Percentiles rank a stretch among this genome's conserved stretches.
These are phyloP conservation scores for Talaromyces adpressus DNA, from an alignment of 495 filamentous ascomycete species.

Conservation along the genomic window DNA sequence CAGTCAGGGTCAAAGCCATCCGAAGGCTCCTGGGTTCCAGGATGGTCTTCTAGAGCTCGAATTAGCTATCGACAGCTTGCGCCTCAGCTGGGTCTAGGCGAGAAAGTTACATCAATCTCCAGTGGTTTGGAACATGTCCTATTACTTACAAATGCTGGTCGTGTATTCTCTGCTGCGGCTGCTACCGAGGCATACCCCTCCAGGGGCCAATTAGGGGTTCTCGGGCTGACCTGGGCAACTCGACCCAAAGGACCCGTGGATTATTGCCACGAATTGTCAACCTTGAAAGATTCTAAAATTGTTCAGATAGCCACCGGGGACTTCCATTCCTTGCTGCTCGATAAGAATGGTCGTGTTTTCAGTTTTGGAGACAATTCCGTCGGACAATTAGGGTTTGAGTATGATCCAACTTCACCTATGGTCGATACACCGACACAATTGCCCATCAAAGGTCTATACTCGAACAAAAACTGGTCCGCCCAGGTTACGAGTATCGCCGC, in stretches of 20 bases:
- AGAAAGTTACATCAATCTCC: conserved; percentile 65
- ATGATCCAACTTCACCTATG: conserved; percentile 48
- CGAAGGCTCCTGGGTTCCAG: conserved; percentile 69
- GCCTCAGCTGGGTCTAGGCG: conserved; percentile 63
- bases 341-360: conserved; percentile 70
- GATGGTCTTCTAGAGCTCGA: conserved; percentile 51
- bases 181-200: conserved; percentile 71
- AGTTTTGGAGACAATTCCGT: conserved; percentile 84
- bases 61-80: conserved; percentile 66
- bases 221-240: conserved; percentile 71
- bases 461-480: conserved; percentile 48
- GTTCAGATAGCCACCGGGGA: conserved; percentile 74
- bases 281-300: conserved; percentile 57
- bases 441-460: conserved; percentile 63
- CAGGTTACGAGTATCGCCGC: conserved; percentile 69
- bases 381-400: conserved; percentile 79
- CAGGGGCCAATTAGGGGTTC: conserved; percentile 80
- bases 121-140: conserved; percentile 80
- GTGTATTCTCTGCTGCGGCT: conserved; percentile 78
- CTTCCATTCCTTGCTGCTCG: conserved; percentile 74
- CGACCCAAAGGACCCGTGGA: conserved; percentile 75
- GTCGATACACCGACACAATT: conserved; percentile 64
- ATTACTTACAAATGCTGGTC: conserved; percentile 75
- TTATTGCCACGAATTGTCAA: conserved; percentile 65
- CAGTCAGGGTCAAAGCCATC: conserved; percentile 48